phyloP scores from a whole-genome alignment of 257 asterid genomes.

The Nicotiana noctiflora region DNA sequence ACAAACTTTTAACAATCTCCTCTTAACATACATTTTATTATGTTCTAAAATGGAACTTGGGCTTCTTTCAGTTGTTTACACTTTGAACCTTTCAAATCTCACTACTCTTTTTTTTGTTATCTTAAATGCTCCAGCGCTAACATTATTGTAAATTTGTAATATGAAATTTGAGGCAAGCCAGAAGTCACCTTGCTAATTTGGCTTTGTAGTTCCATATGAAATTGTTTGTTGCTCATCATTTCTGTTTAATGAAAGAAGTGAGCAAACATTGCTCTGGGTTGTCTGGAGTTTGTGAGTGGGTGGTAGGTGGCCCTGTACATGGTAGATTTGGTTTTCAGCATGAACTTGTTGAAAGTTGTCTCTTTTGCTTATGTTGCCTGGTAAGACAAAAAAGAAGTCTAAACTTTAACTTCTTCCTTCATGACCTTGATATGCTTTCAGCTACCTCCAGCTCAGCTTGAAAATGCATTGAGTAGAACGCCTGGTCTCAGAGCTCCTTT shows the following conservation, averaged over 20 bases:
- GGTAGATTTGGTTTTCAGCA: conserved; percentile 1
- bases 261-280: neutral
- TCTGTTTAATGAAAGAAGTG: neutral
- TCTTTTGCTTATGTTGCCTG: neutral
- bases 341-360: conserved; percentile 3
- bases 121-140: conserved; percentile 5
- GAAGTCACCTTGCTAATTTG: neutral
- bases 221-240: neutral
- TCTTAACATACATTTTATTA: neutral
- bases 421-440: conserved; percentile 27
- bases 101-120: neutral
- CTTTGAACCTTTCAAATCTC: neutral
- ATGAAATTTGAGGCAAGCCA: neutral
- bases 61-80: neutral
- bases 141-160: neutral
- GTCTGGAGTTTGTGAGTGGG: neutral
- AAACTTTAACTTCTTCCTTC: neutral
- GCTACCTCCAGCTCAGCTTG: conserved; percentile 94
- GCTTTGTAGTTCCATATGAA: neutral
- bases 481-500: conserved; percentile 82
- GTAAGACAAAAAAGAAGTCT: neutral
- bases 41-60: neutral
- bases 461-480: conserved; percentile 67
- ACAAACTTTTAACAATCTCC: neutral
- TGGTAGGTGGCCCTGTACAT: neutral